phyloP scores from a whole-genome alignment of 331 rosid genomes.

The Quercus phellos region DNA sequence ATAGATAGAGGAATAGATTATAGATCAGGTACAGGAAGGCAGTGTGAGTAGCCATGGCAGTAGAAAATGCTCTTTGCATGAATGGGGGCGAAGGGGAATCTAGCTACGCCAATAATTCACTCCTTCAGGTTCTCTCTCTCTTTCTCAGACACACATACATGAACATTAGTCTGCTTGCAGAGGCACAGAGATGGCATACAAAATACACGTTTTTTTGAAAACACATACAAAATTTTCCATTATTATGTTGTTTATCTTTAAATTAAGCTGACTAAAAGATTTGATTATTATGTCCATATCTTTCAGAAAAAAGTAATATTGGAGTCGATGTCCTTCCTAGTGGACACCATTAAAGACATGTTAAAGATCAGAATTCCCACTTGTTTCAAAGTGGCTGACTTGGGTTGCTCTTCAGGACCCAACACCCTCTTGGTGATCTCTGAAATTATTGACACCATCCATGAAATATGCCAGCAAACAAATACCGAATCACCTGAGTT shows the following conservation, averaged over 20 bases:
- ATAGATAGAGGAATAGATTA: too few relatives aligned
- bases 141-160: not conserved
- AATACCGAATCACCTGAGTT: not conserved
- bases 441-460: not conserved
- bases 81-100: not conserved
- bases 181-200: too few relatives aligned
- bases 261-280: too few relatives aligned
- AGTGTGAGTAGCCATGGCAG: not conserved
- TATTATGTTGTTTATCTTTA: too few relatives aligned
- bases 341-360: not conserved
- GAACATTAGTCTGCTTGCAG: too few relatives aligned
- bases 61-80: not conserved
- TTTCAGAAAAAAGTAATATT: not conserved
- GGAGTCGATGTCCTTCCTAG: not conserved
- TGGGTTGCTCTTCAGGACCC: not conserved
- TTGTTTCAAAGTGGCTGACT: not conserved
- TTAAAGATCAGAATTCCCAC: not conserved
- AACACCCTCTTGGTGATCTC: not conserved
- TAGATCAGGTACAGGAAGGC: too few relatives aligned
- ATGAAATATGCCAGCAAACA: not conserved
- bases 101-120: not conserved
- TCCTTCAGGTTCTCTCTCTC: not conserved
- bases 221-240: too few relatives aligned
- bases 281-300: not conserved
- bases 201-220: too few relatives aligned